Percentiles rank a stretch among this genome's conserved stretches.
These are phyloP conservation scores for Blastocystis sp. DNA, from an alignment of 352 stramenopile genomes.

Conservation along the genomic window DNA sequence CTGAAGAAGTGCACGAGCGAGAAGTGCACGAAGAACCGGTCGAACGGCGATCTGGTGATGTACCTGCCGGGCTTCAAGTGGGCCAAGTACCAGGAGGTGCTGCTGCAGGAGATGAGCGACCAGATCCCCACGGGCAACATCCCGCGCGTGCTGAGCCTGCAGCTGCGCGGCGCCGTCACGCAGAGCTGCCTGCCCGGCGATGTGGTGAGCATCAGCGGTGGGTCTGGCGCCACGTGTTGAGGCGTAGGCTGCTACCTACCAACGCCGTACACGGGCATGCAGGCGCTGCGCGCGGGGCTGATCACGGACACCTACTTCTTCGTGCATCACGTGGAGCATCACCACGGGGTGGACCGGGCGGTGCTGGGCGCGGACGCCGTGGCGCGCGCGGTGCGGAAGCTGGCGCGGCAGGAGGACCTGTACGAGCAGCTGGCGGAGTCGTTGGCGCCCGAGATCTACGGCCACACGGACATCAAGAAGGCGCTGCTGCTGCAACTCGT, in stretches of 20 bases:
- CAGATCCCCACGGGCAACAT: conserved; percentile 95
- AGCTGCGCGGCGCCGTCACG: conserved; percentile 95
- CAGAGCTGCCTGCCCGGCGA: conserved; percentile 94
- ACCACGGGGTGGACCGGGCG: conserved; percentile 79
- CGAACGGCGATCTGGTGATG: conserved; percentile 86
- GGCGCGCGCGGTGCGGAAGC: conserved; percentile 79
- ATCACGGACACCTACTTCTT: conserved; percentile 95
- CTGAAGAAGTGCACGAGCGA: conserved; percentile 87
- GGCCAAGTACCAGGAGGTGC: conserved; percentile 95
- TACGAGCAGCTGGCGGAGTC: conserved; percentile 79
- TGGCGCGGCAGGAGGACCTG: conserved; percentile 76
- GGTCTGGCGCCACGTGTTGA: conserved; percentile 90
- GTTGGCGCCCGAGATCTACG: conserved; percentile 83
- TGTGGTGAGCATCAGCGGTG: conserved; percentile 89
- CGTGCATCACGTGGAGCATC: conserved; percentile 87
- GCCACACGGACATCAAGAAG: conserved; percentile 89
- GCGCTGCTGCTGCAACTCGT: conserved; percentile 97
- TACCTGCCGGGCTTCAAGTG: conserved; percentile 95
- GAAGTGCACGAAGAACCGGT: conserved; percentile 80
- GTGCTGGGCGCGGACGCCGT: conserved; percentile 85
- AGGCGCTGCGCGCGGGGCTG: conserved; percentile 91
- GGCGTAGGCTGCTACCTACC: conserved; percentile 86
- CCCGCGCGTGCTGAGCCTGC: conserved; percentile 89
- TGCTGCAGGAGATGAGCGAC: conserved; percentile 94
- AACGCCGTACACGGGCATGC: conserved; percentile 85